phyloP scores from a whole-genome alignment of 208 protist genomes.

The Eutreptiella sp. region DNA sequence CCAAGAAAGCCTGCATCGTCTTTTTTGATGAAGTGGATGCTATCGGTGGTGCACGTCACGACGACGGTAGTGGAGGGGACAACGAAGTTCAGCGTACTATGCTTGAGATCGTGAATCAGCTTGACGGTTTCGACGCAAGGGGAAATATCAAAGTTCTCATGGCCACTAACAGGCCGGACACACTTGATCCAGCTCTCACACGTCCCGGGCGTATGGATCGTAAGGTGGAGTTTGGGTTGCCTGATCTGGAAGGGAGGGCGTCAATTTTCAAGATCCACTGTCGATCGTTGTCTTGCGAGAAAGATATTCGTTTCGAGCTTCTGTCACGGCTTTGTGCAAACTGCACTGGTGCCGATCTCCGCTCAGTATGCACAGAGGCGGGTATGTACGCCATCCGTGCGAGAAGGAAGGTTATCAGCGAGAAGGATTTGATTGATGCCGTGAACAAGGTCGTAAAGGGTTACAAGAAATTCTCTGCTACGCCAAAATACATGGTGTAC shows the following conservation, averaged over 20 bases:
- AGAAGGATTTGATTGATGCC: conserved; percentile 99
- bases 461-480: conserved; percentile 99
- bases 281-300: conserved; percentile 92
- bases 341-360: conserved; percentile 93
- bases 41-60: conserved; percentile 85
- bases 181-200: conserved; percentile 98
- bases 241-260: conserved; percentile 95
- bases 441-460: conserved; percentile 99
- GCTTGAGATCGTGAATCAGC: conserved; percentile 99
- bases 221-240: conserved; percentile 97
- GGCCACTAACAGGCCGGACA: conserved; percentile 99
- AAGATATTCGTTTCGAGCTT: conserved; percentile 97
- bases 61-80: conserved; percentile 77
- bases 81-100: conserved; percentile 99
- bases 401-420: conserved; percentile 95
- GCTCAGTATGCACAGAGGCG: conserved; percentile 98
- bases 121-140: conserved; percentile 99
- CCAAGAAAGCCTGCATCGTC: conserved; percentile 99
- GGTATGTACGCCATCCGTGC: conserved; percentile 99
- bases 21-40: conserved; percentile 99
- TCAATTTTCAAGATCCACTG: conserved; percentile 98
- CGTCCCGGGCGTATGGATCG: conserved; percentile 98
- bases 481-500: conserved; percentile 99
- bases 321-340: conserved; percentile 98
- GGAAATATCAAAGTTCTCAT: conserved; percentile 99